Conservation (phyloP, 2,329 filamentous ascomycete species). For the Phialocephala subalpina region DNA sequence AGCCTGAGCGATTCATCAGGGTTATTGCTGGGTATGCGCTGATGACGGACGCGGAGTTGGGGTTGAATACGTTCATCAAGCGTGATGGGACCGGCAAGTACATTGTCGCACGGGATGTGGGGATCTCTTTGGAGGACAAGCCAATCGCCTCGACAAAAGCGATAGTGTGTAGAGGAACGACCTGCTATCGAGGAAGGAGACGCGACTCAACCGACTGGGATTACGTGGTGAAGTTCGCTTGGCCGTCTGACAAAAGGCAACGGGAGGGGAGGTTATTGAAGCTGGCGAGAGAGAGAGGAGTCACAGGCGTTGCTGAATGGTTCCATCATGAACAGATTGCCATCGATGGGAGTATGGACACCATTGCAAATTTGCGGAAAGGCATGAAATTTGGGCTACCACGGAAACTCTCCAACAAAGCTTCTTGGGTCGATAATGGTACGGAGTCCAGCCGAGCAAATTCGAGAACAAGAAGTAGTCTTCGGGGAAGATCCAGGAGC, state of each 20-base stretch:
- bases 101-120: slow-evolving; percentile 28
- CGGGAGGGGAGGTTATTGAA: slow-evolving; percentile 41
- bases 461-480: slow-evolving; percentile 33
- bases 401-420: slow-evolving; percentile 33
- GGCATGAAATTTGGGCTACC: slow-evolving; percentile 37
- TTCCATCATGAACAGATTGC: slow-evolving; percentile 40
- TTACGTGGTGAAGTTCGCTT: slow-evolving; percentile 45
- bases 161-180: slow-evolving; percentile 34
- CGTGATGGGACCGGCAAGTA: slow-evolving; percentile 31
- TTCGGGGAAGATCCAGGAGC: slow-evolving; percentile 27
- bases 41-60: slow-evolving; percentile 34
- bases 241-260: slow-evolving; percentile 41
- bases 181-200: slow-evolving; percentile 32
- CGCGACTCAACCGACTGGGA: slow-evolving; percentile 31
- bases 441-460: slow-evolving; percentile 28
- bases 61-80: slow-evolving; percentile 7
- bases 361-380: slow-evolving; percentile 38
- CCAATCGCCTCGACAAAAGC: slow-evolving; percentile 31
- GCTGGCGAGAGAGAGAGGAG: slow-evolving; percentile 36
- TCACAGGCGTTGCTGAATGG: slow-evolving; percentile 40
- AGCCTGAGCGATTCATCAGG: slow-evolving; percentile 42
- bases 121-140: slow-evolving; percentile 33
- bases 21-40: slow-evolving; percentile 42
- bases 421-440: slow-evolving; percentile 33
- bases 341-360: slow-evolving; percentile 33